These are phyloP conservation scores for Tubosaeta brunneosetosa DNA, from an alignment of 768 basidiomycete species.

Conservation along the genomic window DNA sequence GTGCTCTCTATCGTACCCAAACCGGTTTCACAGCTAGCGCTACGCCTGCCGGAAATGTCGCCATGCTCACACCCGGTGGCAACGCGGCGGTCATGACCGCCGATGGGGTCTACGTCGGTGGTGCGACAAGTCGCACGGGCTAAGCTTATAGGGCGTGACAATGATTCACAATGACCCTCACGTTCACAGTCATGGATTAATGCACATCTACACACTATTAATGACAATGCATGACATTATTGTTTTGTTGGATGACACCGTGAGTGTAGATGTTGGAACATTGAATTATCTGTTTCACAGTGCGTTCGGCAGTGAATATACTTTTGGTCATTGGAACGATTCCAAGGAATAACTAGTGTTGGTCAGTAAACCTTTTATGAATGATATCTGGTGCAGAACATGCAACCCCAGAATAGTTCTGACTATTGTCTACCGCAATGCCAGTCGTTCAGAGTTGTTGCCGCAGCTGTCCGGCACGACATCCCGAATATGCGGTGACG, in stretches of 20 bases:
- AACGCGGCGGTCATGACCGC: conserved; percentile 30
- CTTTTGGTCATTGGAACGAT: too few species aligned
- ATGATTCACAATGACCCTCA: neutral
- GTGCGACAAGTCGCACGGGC: conserved; percentile 8
- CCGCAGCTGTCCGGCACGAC: too few species aligned
- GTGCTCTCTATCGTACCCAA: conserved; percentile 28
- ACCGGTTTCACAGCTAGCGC: conserved; percentile 27
- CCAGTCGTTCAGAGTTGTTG: too few species aligned
- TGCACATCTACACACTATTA: conserved; percentile 17
- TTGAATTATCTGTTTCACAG: neutral
- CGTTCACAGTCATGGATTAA: conserved; percentile 18
- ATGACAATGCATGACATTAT: conserved; percentile 7
- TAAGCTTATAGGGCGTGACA: neutral
- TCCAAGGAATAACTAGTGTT: too few species aligned
- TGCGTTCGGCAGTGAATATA: neutral
- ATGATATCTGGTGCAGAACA: too few species aligned
- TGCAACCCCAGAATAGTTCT: too few species aligned
- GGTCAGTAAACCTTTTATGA: too few species aligned
- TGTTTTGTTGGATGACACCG: neutral
- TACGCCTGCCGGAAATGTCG: conserved; percentile 23
- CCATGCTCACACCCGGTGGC: conserved; percentile 31
- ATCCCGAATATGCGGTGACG: too few species aligned
- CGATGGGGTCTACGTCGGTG: conserved; percentile 30
- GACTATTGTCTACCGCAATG: too few species aligned
- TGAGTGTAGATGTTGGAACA: neutral